These are phyloP conservation scores for Apiotrichum laibachii DNA, from an alignment of 1,284 basidiomycete species.

Conservation along the genomic window DNA sequence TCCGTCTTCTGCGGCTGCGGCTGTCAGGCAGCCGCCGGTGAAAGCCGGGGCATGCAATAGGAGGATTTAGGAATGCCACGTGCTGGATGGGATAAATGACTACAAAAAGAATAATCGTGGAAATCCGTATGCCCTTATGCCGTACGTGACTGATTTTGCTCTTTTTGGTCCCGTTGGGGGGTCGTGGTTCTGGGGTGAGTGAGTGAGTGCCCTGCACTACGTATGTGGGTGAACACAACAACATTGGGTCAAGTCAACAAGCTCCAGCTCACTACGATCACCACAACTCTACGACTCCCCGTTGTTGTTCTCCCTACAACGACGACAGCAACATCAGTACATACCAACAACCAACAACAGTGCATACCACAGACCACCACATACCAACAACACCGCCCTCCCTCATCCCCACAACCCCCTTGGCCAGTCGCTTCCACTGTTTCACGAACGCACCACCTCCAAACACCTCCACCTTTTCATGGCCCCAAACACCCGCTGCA, in stretches of 20 bases:
- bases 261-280: too few relatives aligned
- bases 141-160: conserved; percentile 1
- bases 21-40: too few relatives aligned
- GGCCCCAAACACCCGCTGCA: too few relatives aligned
- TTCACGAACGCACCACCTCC: too few relatives aligned
- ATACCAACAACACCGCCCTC: neutral
- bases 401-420: neutral
- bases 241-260: too few relatives aligned
- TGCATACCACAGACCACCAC: neutral
- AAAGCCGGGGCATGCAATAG: too few relatives aligned
- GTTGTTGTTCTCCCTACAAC: too few relatives aligned
- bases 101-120: neutral
- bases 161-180: neutral
- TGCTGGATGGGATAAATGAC: conserved; percentile 1
- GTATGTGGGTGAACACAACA: too few relatives aligned
- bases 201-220: neutral
- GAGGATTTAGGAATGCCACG: neutral
- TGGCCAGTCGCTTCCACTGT: too few relatives aligned
- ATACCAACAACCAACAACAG: conserved; percentile 1
- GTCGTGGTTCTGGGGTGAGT: neutral
- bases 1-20: too few relatives aligned
- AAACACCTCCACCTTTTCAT: too few relatives aligned
- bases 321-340: neutral
- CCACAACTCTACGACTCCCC: too few relatives aligned
- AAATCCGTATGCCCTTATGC: neutral